These are phyloP conservation scores for Calendula officinalis DNA, from an alignment of 129 eudicot species.

Conservation along the genomic window DNA sequence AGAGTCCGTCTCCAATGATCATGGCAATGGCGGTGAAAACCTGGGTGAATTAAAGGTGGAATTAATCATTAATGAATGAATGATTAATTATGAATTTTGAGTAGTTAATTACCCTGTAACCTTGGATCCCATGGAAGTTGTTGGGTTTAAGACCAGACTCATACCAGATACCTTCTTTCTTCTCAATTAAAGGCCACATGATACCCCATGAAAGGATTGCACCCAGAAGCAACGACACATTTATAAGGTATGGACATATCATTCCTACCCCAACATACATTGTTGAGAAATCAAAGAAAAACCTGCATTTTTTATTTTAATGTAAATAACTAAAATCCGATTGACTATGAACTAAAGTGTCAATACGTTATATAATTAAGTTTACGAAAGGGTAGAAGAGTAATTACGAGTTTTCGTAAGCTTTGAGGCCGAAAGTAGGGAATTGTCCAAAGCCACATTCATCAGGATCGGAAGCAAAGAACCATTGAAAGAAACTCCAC, in stretches of 20 bases:
- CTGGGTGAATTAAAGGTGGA: slow-evolving; percentile 23
- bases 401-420: slow-evolving; percentile 27
- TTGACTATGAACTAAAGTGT: too few relatives aligned
- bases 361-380: neutral
- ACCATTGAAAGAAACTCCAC: slow-evolving; percentile 53
- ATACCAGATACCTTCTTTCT: slow-evolving; percentile 57
- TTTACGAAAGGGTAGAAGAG: neutral
- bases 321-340: neutral
- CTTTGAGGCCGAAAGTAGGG: slow-evolving; percentile 50
- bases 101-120: slow-evolving; percentile 47
- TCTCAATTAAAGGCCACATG: slow-evolving; percentile 59
- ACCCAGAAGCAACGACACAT: slow-evolving; percentile 54
- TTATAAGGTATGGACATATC: slow-evolving; percentile 64
- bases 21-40: slow-evolving; percentile 64
- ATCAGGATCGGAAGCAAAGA: slow-evolving; percentile 35
- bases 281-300: slow-evolving; percentile 55
- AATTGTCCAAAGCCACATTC: slow-evolving; percentile 43
- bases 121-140: slow-evolving; percentile 62
- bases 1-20: slow-evolving; percentile 78
- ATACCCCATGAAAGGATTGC: slow-evolving; percentile 65
- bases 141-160: slow-evolving; percentile 22
- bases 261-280: slow-evolving; percentile 73
- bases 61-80: neutral
- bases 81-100: neutral
- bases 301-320: slow-evolving; percentile 26